Conservation (phyloP, 1,284 basidiomycete species). For the Mycena citricolor region DNA sequence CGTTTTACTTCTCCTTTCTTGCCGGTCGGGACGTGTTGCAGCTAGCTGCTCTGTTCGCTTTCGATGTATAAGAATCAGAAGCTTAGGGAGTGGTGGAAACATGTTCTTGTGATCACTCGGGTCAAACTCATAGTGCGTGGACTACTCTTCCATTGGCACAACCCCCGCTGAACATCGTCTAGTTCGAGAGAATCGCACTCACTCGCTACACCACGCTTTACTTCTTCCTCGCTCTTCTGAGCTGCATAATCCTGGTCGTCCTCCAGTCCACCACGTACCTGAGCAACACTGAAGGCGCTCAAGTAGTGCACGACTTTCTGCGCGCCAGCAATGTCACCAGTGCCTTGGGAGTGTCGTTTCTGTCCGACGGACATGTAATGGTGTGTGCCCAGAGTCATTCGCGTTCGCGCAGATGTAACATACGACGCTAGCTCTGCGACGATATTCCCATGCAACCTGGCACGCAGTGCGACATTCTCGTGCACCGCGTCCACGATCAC, state of each 20-base stretch:
- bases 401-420: background rate
- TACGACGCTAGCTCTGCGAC: constrained; percentile 22
- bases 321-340: constrained; percentile 26
- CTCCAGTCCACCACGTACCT: constrained; percentile 36
- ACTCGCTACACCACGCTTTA: constrained; percentile 43
- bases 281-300: constrained; percentile 34
- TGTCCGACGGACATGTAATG: constrained; percentile 18
- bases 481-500: constrained; percentile 6
- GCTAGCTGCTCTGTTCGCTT: constrained; percentile 9
- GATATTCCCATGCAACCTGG: constrained; percentile 27
- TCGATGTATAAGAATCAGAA: constrained; percentile 13
- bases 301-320: constrained; percentile 31
- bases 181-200: constrained; percentile 44
- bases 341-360: constrained; percentile 15
- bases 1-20: constrained; percentile 16
- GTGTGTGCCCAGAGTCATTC: constrained; percentile 4
- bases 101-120: constrained; percentile 16
- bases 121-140: constrained; percentile 19
- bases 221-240: constrained; percentile 42
- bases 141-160: background rate
- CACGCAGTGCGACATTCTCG: constrained; percentile 25
- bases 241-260: constrained; percentile 36
- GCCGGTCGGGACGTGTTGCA: constrained; percentile 20
- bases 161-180: constrained; percentile 1
- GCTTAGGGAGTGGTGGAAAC: constrained; percentile 16